Conservation (phyloP, 177 flowering plant species). For the Vitis hybrid region DNA sequence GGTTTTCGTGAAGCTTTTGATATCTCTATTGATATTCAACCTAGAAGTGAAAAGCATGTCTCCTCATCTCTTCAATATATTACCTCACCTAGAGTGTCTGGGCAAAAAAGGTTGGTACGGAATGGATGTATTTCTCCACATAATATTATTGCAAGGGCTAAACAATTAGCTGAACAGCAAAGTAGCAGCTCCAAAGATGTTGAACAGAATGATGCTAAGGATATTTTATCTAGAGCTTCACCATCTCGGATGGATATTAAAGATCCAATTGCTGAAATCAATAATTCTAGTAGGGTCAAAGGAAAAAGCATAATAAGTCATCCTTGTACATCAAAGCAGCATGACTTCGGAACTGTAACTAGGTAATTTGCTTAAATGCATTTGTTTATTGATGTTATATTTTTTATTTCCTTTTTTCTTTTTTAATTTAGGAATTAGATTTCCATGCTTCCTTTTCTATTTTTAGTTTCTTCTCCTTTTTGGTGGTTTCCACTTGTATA, state of each 20-base stretch:
- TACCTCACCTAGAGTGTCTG: slow-evolving; percentile 34
- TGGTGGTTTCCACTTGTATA: too few relatives aligned
- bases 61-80: slow-evolving; percentile 22
- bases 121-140: slow-evolving; percentile 88
- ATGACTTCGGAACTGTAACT: slow-evolving; percentile 20
- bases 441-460: neutral
- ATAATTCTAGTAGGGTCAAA: slow-evolving; percentile 30
- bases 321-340: slow-evolving; percentile 21
- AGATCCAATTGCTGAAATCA: slow-evolving; percentile 36
- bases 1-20: slow-evolving; percentile 23
- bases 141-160: slow-evolving; percentile 58
- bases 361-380: slow-evolving; percentile 40
- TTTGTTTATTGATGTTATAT: neutral
- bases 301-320: slow-evolving; percentile 48
- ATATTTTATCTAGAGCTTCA: slow-evolving; percentile 11
- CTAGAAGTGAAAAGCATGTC: slow-evolving; percentile 18
- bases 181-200: slow-evolving; percentile 12
- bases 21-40: slow-evolving; percentile 21
- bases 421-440: neutral
- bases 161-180: slow-evolving; percentile 27
- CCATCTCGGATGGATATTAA: slow-evolving; percentile 19
- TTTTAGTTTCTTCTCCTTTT: too few relatives aligned
- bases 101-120: slow-evolving; percentile 68
- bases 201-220: slow-evolving; percentile 18
- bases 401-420: neutral